These are phyloP conservation scores for Paraconiothyrium brasiliense DNA, from an alignment of 2,329 filamentous ascomycete genomes.

Conservation along the genomic window DNA sequence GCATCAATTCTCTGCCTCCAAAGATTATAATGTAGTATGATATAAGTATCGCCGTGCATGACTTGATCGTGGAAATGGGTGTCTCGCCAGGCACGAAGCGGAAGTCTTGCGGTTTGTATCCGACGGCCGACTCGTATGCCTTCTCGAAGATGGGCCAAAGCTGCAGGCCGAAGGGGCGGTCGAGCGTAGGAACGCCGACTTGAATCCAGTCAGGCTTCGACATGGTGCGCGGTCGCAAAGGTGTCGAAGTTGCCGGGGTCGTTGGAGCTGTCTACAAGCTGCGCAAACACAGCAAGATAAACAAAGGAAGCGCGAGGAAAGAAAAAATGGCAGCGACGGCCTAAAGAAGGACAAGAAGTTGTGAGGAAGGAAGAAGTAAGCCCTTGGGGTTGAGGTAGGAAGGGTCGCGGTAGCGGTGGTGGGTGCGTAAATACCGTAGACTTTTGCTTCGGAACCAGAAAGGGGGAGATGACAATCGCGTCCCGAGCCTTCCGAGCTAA, in stretches of 20 bases:
- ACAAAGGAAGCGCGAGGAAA: slow-evolving; percentile 23
- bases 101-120: slow-evolving; percentile 88
- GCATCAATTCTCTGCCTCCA: slow-evolving; percentile 91
- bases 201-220: slow-evolving; percentile 63
- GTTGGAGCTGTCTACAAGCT: neutral
- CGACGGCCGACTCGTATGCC: slow-evolving; percentile 77
- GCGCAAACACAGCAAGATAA: slow-evolving; percentile 21
- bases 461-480: slow-evolving; percentile 32
- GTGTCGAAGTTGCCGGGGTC: slow-evolving; percentile 1
- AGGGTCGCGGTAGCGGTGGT: slow-evolving; percentile 17
- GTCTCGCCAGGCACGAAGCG: slow-evolving; percentile 82
- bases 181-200: slow-evolving; percentile 76
- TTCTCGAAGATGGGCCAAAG: slow-evolving; percentile 96
- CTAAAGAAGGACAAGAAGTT: slow-evolving; percentile 49
- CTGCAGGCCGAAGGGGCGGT: slow-evolving; percentile 88
- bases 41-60: slow-evolving; percentile 81
- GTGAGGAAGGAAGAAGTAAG: slow-evolving; percentile 29
- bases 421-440: slow-evolving; percentile 8
- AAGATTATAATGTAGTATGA: slow-evolving; percentile 95
- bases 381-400: slow-evolving; percentile 26
- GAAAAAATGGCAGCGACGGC: slow-evolving; percentile 34
- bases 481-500: slow-evolving; percentile 11
- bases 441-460: slow-evolving; percentile 40
- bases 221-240: slow-evolving; percentile 51
- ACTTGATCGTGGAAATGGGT: slow-evolving; percentile 87